Percentiles rank a stretch among this genome's conserved stretches.
Evolutionary conservation across 2,329 filamentous ascomycete species (phyloP).

Genomic region (Hymenoscyphus scutula): DNA sequence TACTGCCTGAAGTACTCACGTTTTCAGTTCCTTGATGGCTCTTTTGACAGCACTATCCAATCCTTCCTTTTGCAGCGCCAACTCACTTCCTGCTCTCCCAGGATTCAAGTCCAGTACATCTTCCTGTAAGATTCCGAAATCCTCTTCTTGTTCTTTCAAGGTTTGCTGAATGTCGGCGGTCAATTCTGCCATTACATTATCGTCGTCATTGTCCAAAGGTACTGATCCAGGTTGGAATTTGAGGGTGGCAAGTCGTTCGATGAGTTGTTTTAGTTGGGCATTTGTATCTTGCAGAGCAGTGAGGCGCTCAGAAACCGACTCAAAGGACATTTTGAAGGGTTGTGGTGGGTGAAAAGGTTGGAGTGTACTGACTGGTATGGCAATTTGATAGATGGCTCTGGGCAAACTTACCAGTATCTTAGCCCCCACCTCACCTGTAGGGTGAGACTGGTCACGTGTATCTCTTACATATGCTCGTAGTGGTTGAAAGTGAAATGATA

Average conservation of each 20-base stretch:
- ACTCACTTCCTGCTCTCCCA: constrained; percentile 49
- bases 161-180: constrained; percentile 76
- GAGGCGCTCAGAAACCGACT: constrained; percentile 61
- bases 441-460: not conserved
- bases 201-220: constrained; percentile 44
- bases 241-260: constrained; percentile 56
- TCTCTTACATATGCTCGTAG: too few species aligned
- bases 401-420: too few species aligned
- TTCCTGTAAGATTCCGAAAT: constrained; percentile 75
- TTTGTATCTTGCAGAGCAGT: constrained; percentile 60
- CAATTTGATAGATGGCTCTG: not conserved
- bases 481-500: too few species aligned
- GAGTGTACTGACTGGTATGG: too few species aligned
- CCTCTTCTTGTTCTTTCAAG: constrained; percentile 76
- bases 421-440: too few species aligned
- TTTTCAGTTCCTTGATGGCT: constrained; percentile 67
- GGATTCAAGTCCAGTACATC: constrained; percentile 70
- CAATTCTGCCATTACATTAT: constrained; percentile 66
- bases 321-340: constrained; percentile 51
- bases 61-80: constrained; percentile 61
- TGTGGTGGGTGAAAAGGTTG: not conserved
- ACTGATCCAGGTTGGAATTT: constrained; percentile 58
- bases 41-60: constrained; percentile 65
- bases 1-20: constrained; percentile 46
- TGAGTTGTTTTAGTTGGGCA: constrained; percentile 55